A percentile compares a stretch with the other conserved stretches of the same genome.
Conservation (phyloP, 352 stramenopile species). For the Phytophthora litchii region DNA sequence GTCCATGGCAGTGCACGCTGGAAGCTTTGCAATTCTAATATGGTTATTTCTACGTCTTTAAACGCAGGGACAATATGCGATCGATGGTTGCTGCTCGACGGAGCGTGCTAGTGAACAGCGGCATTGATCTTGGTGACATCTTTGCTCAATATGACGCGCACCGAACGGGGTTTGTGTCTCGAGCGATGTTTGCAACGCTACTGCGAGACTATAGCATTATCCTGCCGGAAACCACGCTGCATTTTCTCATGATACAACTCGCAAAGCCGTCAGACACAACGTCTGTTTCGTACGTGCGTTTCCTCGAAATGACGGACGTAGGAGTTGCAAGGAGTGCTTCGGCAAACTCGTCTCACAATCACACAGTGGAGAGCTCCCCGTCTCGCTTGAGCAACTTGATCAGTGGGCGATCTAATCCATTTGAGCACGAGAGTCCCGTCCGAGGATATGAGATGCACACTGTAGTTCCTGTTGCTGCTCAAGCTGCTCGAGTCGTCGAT, state of each 20-base stretch:
- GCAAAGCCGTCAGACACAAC: constrained; percentile 56
- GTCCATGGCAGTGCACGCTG: background rate
- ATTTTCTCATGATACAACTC: constrained; percentile 61
- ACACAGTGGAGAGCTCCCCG: constrained; percentile 9
- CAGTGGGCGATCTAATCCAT: constrained; percentile 6
- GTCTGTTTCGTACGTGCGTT: constrained; percentile 56
- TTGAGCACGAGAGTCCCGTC: constrained; percentile 22
- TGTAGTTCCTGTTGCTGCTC: constrained; percentile 37
- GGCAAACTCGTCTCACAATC: constrained; percentile 14
- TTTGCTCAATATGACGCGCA: constrained; percentile 53
- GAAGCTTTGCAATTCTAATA: background rate
- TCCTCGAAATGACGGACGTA: constrained; percentile 59
- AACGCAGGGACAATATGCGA: constrained; percentile 51
- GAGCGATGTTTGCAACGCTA: constrained; percentile 44
- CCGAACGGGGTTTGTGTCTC: constrained; percentile 47
- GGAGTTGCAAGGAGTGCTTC: constrained; percentile 20
- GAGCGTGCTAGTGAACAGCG: constrained; percentile 35
- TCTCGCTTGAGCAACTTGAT: constrained; percentile 14
- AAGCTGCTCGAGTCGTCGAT: constrained; percentile 36
- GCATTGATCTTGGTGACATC: constrained; percentile 42
- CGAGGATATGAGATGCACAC: constrained; percentile 36
- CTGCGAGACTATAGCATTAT: constrained; percentile 44
- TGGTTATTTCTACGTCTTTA: background rate
- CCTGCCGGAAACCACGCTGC: constrained; percentile 44
- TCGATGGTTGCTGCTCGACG: constrained; percentile 35